Base-by-base conservation (phyloP, 2,329 filamentous ascomycete genomes). In the Pezicula radicicola region DNA sequence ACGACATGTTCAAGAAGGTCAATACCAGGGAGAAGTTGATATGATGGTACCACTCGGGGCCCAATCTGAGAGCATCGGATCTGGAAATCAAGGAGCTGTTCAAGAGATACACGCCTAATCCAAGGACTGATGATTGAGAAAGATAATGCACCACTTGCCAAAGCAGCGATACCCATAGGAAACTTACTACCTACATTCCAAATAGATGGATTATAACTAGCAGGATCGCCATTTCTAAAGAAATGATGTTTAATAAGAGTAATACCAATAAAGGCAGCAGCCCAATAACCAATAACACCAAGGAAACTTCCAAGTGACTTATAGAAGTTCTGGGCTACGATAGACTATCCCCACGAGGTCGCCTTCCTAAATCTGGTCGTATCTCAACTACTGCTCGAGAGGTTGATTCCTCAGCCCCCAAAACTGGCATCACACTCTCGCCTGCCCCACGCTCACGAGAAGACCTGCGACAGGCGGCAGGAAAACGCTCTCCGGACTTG, bases 1-100 rank as follows among this genome's bases (percentile, higher is more conserved):
- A 94, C 76, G 94, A 97, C 73, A 99, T 99, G 94, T 99, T 99
- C 83, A 99, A 99, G 80, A 97, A 97, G 77, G 92, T 99, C 80
- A 99, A 99, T 77, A 94, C 94, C 56, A 81, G 90, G 59, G 94
- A 99, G 78, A 97, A 97, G 84, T 82, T 97, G 71, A 95, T 99
- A 80, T 94, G 94, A 68, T 99, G 94, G 94, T 99, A 99, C 74
- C 94, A 99, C 75, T 96, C 94, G 18, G 94, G 94, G 39, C 94
- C 94, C 39, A 99, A 97, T 80, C 80, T 99, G 66, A 86, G 94
- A 68, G 93, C 92, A 51, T 97, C 94, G 42, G 94, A 99, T 78
- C 77, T 99, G 61, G 90, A 97, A 76, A 96, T 99, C 86, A 99
- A 99, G 75, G 94, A 99, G 76, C 84, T 99, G 54, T 97, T 99